Conservation (phyloP, 306 rosid species). For the Prunus persica region DNA sequence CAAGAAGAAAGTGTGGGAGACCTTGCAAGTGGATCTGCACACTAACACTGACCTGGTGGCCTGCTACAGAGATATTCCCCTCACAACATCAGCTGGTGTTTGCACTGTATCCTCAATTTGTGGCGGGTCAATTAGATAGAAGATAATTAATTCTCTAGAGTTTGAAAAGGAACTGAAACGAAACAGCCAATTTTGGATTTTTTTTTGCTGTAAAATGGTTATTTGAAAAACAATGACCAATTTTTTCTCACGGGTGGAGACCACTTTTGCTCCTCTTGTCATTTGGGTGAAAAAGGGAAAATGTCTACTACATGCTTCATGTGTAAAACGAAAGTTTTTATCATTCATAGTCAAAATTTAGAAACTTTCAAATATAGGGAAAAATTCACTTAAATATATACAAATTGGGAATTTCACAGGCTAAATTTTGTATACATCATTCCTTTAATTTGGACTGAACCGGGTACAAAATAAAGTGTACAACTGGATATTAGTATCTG, state of each 20-base stretch:
- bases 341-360: no score
- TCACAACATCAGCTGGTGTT: slow-evolving; percentile 79
- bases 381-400: no score
- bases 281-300: not conserved
- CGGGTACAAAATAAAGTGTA: not conserved
- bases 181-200: not conserved
- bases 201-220: not conserved
- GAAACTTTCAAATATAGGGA: no score
- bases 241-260: not conserved
- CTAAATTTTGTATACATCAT: no score
- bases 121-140: slow-evolving; percentile 59
- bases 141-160: no score
- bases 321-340: not conserved
- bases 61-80: slow-evolving; percentile 71
- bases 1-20: slow-evolving; percentile 92
- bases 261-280: not conserved
- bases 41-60: slow-evolving; percentile 56
- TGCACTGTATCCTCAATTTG: slow-evolving; percentile 73
- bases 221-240: not conserved
- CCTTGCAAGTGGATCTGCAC: slow-evolving; percentile 76
- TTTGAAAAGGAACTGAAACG: not conserved
- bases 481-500: not conserved
- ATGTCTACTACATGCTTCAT: not conserved
- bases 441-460: not conserved
- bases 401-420: no score